Percentiles rank a stretch among this genome's conserved stretches.
Conservation (phyloP, 1,284 basidiomycete genomes). For the Puccinia novopanici region DNA sequence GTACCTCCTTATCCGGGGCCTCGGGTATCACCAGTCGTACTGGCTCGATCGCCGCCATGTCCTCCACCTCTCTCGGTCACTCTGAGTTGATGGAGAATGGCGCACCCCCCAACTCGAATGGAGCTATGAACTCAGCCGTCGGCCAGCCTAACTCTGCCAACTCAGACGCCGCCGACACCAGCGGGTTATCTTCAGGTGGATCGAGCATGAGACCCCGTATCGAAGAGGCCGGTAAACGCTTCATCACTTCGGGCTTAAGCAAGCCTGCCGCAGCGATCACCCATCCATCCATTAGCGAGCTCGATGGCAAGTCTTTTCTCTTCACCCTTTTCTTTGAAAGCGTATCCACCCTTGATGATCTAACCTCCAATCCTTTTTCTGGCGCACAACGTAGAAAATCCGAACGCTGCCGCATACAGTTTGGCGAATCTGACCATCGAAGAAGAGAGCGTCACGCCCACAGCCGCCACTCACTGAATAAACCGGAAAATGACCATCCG, state of each 20-base stretch:
- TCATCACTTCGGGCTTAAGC: conserved; percentile 47
- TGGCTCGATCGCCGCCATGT: conserved; percentile 17
- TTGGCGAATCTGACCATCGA: conserved; percentile 48
- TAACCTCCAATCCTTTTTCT: not conserved
- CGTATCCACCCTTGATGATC: too few species aligned
- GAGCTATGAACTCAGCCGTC: not conserved
- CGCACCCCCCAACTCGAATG: not conserved
- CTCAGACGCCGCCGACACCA: not conserved
- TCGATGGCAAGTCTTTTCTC: conserved; percentile 32
- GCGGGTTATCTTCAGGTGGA: not conserved
- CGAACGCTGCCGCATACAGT: conserved; percentile 28
- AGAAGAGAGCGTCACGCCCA: conserved; percentile 45
- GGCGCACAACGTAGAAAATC: not conserved
- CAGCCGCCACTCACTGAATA: conserved; percentile 34
- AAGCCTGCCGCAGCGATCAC: conserved; percentile 33
- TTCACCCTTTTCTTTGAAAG: not conserved
- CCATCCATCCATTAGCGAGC: conserved; percentile 25
- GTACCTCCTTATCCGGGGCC: conserved; percentile 32
- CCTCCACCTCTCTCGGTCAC: conserved; percentile 12
- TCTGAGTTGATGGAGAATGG: conserved; percentile 14
- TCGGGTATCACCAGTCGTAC: conserved; percentile 6
- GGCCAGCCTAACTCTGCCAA: not conserved
- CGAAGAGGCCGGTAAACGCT: conserved; percentile 48
- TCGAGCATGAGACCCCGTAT: conserved; percentile 27
- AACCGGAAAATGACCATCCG: not conserved